phyloP scores from a whole-genome alignment of 73 alveolate species.

The Paramecium sexaurelia region DNA sequence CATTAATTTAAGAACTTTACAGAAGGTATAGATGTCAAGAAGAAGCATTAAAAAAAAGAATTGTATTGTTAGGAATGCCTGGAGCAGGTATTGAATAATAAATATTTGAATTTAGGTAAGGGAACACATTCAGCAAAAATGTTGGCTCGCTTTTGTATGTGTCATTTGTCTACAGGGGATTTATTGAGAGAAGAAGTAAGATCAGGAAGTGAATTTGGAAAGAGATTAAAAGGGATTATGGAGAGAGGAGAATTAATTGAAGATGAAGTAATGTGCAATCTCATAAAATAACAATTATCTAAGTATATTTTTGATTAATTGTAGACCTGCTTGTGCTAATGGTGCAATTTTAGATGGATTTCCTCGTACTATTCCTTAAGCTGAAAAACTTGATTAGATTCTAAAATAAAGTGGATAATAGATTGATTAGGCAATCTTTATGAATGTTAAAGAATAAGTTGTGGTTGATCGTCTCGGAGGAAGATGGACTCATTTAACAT shows the following conservation, averaged over 20 bases:
- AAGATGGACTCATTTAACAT: slow-evolving; percentile 78
- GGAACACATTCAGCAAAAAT: slow-evolving; percentile 68
- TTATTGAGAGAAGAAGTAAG: slow-evolving; percentile 83
- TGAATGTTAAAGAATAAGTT: slow-evolving; percentile 74
- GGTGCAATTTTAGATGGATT: slow-evolving; percentile 87
- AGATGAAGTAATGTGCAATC: slow-evolving; percentile 79
- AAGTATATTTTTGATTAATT: background rate
- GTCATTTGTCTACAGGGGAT: slow-evolving; percentile 87
- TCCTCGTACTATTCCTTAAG: slow-evolving; percentile 83
- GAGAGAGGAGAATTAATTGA: slow-evolving; percentile 85
- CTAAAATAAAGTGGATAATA: slow-evolving; percentile 55
- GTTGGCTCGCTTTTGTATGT: slow-evolving; percentile 59
- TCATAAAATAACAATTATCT: slow-evolving; percentile 59
- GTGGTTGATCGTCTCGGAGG: slow-evolving; percentile 85
- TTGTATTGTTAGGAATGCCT: slow-evolving; percentile 52
- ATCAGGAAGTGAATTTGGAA: slow-evolving; percentile 82
- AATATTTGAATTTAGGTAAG: slow-evolving; percentile 5
- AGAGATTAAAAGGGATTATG: slow-evolving; percentile 81
- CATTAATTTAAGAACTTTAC: slow-evolving; percentile 12
- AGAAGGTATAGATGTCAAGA: slow-evolving; percentile 40
- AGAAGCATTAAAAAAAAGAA: background rate
- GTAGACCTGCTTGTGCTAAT: slow-evolving; percentile 83
- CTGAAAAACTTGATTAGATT: slow-evolving; percentile 79
- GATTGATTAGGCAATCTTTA: slow-evolving; percentile 74
- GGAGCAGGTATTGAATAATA: slow-evolving; percentile 38